A percentile compares a stretch with the other conserved stretches of the same genome.
Evolutionary conservation across 106 monocot genomes (phyloP).

Genomic region (Amphibolis antarctica): DNA sequence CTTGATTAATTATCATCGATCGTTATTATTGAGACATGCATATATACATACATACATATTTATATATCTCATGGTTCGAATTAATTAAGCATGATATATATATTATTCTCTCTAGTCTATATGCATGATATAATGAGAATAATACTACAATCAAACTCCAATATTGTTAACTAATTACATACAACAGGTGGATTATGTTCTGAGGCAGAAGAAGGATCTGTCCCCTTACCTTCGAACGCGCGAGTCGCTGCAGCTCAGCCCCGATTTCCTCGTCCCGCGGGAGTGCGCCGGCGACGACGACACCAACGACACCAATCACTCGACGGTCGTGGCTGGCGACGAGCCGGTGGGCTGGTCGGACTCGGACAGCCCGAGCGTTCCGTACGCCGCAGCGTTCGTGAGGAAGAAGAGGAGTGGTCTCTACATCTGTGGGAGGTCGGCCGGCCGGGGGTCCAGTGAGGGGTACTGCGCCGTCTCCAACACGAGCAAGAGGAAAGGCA

Average conservation of each 20-base stretch:
- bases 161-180: no score
- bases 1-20: no score
- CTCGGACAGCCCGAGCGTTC: constrained; percentile 55
- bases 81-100: no score
- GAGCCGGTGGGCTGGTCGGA: constrained; percentile 50
- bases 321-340: constrained; percentile 64
- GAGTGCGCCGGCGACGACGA: constrained; percentile 33
- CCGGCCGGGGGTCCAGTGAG: constrained; percentile 29
- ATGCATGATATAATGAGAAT: no score
- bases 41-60: no score
- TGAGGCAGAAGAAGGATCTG: constrained; percentile 60
- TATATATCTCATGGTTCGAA: no score
- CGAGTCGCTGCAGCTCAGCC: constrained; percentile 44
- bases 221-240: constrained; percentile 54
- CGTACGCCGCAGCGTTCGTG: constrained; percentile 24
- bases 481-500: constrained; percentile 89
- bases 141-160: no score
- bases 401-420: constrained; percentile 44
- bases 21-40: no score
- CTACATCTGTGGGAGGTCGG: constrained; percentile 41
- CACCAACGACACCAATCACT: constrained; percentile 56
- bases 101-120: no score
- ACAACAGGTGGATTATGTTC: constrained; percentile 88
- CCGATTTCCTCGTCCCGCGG: constrained; percentile 54
- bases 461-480: constrained; percentile 33